Percentiles rank a stretch among this genome's conserved stretches.
Conservation (phyloP, 2,329 filamentous ascomycete species). For the Rhinocladiella similis region DNA sequence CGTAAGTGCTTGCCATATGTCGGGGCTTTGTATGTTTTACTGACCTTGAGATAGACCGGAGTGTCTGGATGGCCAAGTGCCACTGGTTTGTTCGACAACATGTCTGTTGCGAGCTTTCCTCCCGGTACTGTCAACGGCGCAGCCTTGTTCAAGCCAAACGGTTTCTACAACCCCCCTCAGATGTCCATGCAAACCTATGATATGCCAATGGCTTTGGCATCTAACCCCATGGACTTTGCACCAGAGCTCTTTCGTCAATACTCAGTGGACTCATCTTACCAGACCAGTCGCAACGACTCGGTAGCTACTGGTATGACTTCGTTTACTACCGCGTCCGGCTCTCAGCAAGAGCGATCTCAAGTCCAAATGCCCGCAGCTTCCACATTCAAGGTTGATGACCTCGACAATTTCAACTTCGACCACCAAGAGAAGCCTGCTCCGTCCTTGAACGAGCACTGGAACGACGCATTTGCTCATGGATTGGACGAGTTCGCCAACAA, state of each 20-base stretch:
- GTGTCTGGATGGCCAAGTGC: no score
- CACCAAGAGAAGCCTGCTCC: not conserved
- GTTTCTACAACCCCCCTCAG: not conserved
- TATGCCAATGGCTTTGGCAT: not conserved
- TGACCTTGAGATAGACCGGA: no score
- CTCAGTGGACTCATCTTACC: not conserved
- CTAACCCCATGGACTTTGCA: not conserved
- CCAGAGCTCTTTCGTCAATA: not conserved
- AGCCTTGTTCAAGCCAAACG: no score
- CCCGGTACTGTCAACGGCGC: no score
- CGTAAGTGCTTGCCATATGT: no score
- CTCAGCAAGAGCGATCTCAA: not conserved
- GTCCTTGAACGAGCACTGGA: not conserved
- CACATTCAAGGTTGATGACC: not conserved
- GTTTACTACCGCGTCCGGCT: slow-evolving; percentile 8
- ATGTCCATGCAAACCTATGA: not conserved
- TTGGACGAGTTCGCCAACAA: not conserved
- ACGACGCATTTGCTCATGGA: not conserved
- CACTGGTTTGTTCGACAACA: no score
- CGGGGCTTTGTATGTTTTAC: no score
- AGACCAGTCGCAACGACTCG: not conserved
- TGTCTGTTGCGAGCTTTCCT: no score
- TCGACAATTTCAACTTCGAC: not conserved
- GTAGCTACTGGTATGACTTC: slow-evolving; percentile 3
- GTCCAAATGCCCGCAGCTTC: not conserved